Conservation (phyloP, 106 monocot species). For the Apostasia shenzhenica region DNA sequence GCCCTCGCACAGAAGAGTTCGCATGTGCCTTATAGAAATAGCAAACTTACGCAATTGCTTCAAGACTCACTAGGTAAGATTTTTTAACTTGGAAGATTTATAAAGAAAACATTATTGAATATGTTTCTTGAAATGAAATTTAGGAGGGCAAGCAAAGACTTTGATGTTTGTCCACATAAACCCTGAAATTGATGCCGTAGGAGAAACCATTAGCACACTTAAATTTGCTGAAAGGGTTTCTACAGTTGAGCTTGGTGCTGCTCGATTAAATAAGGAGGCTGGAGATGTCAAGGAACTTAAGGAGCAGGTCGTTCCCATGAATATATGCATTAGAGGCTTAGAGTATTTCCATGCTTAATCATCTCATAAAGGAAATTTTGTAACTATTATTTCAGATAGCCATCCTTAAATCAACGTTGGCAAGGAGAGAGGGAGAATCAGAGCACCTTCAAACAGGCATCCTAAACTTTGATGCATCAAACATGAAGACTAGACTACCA, state of each 20-base stretch:
- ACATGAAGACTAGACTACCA: constrained; percentile 25
- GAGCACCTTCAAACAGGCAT: constrained; percentile 19
- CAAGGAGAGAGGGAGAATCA: constrained; percentile 50
- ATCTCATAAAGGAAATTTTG: background rate
- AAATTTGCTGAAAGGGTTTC: constrained; percentile 98
- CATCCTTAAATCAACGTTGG: constrained; percentile 64
- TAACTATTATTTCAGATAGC: constrained; percentile 44
- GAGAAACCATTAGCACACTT: constrained; percentile 92
- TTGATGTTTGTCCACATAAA: constrained; percentile 99
- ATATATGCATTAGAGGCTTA: too few relatives aligned
- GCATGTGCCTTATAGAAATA: constrained; percentile 97
- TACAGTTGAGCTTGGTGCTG: constrained; percentile 92
- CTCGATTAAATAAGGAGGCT: constrained; percentile 70
- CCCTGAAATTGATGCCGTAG: constrained; percentile 82
- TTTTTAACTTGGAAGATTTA: background rate
- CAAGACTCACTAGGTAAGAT: constrained; percentile 93
- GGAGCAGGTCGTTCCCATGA: constrained; percentile 55
- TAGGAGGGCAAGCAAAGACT: constrained; percentile 98
- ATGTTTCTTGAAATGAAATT: background rate
- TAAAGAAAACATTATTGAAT: background rate
- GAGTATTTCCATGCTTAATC: background rate
- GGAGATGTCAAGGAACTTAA: constrained; percentile 80
- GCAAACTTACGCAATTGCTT: constrained; percentile 94
- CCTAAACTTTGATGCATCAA: constrained; percentile 29
- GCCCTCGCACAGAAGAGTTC: constrained; percentile 80